Evolutionary conservation across 1,139 yeast species (phyloP).

Genomic region (Yamadazyma taylorii): DNA sequence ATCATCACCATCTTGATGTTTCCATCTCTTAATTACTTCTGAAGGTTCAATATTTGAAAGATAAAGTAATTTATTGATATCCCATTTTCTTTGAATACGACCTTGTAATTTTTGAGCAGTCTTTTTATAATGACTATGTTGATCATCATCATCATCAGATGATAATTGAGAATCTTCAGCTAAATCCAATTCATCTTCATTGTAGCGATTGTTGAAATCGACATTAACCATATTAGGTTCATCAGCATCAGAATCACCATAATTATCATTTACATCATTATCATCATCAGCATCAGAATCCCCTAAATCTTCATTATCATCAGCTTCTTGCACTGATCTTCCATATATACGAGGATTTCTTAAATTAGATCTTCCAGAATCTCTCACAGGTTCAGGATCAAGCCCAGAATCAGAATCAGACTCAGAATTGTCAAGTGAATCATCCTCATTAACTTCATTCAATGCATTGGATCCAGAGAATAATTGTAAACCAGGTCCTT

Average conservation of each 20-base stretch:
- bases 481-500: slow-evolving; percentile 71
- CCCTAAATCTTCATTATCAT: slow-evolving; percentile 47
- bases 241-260: slow-evolving; percentile 32
- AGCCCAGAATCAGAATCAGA: slow-evolving; percentile 34
- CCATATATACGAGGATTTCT: slow-evolving; percentile 64
- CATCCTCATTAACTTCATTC: slow-evolving; percentile 39
- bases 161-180: slow-evolving; percentile 48
- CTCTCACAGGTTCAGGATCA: slow-evolving; percentile 25
- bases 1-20: slow-evolving; percentile 41
- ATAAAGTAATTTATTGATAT: slow-evolving; percentile 78
- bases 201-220: slow-evolving; percentile 46
- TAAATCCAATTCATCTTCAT: slow-evolving; percentile 51
- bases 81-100: slow-evolving; percentile 55
- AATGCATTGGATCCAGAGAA: slow-evolving; percentile 61
- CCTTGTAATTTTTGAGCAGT: slow-evolving; percentile 51
- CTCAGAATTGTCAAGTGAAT: too few relatives aligned
- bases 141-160: slow-evolving; percentile 44
- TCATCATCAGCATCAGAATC: slow-evolving; percentile 42
- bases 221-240: slow-evolving; percentile 47
- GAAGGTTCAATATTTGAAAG: slow-evolving; percentile 72
- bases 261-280: slow-evolving; percentile 45
- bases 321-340: slow-evolving; percentile 50
- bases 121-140: slow-evolving; percentile 36
- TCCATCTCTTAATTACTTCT: slow-evolving; percentile 80
- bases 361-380: slow-evolving; percentile 58